Evolutionary conservation across 1,284 basidiomycete species (phyloP).

Genomic region (Ceraceosorus bombacis): DNA sequence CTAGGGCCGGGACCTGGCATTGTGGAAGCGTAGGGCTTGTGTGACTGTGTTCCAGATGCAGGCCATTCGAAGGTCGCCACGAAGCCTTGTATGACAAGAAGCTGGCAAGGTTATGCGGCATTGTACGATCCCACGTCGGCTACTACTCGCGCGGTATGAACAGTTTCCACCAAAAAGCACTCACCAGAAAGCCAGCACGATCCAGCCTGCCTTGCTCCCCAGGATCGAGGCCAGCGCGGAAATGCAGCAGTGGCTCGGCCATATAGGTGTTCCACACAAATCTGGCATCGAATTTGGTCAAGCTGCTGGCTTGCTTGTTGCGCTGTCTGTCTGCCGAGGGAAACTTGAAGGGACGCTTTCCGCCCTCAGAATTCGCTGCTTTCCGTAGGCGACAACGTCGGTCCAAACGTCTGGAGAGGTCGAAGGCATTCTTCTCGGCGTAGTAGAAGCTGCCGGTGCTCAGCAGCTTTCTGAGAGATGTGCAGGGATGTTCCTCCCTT

Average conservation of each 20-base stretch:
- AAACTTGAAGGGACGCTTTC: constrained; percentile 48
- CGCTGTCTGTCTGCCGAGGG: constrained; percentile 3
- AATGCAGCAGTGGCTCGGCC: constrained; percentile 68
- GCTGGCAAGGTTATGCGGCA: background rate
- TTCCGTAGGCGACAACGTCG: constrained; percentile 1
- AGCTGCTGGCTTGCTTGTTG: constrained; percentile 1
- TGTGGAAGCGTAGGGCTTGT: constrained; percentile 6
- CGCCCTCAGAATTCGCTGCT: background rate
- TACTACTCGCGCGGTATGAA: no score
- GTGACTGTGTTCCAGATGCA: constrained; percentile 21
- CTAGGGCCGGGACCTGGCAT: no score
- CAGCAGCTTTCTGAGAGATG: constrained; percentile 80
- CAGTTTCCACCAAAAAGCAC: background rate
- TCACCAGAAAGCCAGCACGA: constrained; percentile 32
- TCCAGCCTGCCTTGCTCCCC: constrained; percentile 66
- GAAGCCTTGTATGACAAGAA: constrained; percentile 90
- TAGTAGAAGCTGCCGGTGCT: constrained; percentile 91
- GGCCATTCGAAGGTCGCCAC: constrained; percentile 53
- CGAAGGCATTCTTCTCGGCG: constrained; percentile 71
- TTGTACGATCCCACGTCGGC: no score
- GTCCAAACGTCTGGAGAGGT: constrained; percentile 55
- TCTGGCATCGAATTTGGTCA: constrained; percentile 48
- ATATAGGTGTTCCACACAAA: constrained; percentile 75
- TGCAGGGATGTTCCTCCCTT: constrained; percentile 70
- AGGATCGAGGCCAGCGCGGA: constrained; percentile 64